Evolutionary conservation across 805 yeast species (phyloP).

Genomic region (Candida gorgasii): DNA sequence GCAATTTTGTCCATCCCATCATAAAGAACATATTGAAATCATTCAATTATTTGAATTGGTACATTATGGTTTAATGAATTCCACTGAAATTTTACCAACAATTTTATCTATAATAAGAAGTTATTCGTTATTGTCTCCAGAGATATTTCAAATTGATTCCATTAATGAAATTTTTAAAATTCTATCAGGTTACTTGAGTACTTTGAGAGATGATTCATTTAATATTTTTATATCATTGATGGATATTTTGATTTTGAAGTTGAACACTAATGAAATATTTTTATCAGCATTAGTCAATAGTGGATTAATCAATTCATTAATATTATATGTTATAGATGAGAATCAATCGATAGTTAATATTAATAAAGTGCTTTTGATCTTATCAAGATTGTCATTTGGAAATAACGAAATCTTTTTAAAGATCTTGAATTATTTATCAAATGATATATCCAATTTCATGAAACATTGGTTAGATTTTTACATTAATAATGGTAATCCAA

Average conservation of each 20-base stretch:
- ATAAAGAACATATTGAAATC: constrained; percentile 32
- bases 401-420: constrained; percentile 36
- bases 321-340: constrained; percentile 43
- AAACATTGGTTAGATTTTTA: constrained; percentile 42
- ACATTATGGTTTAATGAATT: constrained; percentile 58
- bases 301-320: constrained; percentile 46
- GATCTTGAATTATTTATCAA: constrained; percentile 29
- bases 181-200: constrained; percentile 53
- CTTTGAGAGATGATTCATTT: constrained; percentile 71
- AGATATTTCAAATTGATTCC: constrained; percentile 35
- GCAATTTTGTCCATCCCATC: constrained; percentile 53
- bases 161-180: constrained; percentile 47
- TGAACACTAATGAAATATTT: constrained; percentile 24
- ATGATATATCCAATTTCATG: constrained; percentile 25
- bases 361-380: constrained; percentile 38
- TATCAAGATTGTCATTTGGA: constrained; percentile 36
- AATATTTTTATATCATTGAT: constrained; percentile 53
- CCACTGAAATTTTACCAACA: constrained; percentile 73
- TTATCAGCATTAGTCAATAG: constrained; percentile 38
- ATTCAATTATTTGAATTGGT: constrained; percentile 50
- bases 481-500: constrained; percentile 66
- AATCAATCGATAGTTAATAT: constrained; percentile 41
- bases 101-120: constrained; percentile 63
- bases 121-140: constrained; percentile 53
- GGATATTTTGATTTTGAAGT: constrained; percentile 49